These are phyloP conservation scores for Podospora didyma DNA, from an alignment of 495 filamentous ascomycete genomes.

Conservation along the genomic window DNA sequence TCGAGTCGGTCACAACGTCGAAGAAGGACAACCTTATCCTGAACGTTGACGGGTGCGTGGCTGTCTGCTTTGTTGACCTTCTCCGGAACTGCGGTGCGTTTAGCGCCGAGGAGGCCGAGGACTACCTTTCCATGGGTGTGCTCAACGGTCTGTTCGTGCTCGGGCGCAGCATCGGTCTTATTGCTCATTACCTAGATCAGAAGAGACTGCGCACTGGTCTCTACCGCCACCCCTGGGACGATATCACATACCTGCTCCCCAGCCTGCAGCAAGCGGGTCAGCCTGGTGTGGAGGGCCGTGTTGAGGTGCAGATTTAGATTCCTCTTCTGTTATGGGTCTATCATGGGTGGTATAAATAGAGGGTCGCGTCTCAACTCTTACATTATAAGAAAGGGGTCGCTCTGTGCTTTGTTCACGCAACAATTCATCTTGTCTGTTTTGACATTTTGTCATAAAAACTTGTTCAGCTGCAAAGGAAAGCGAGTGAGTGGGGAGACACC, in stretches of 20 bases:
- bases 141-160: slow-evolving; percentile 99
- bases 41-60: slow-evolving; percentile 96
- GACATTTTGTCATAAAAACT: too few relatives aligned
- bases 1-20: slow-evolving; percentile 95
- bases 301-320: slow-evolving; percentile 62
- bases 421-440: too few relatives aligned
- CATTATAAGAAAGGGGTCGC: too few relatives aligned
- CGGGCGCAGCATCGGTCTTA: slow-evolving; percentile 92
- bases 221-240: slow-evolving; percentile 98
- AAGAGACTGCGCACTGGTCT: slow-evolving; percentile 97
- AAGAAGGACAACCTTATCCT: slow-evolving; percentile 99
- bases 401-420: too few relatives aligned
- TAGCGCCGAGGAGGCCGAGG: slow-evolving; percentile 74
- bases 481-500: neutral
- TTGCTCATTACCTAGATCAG: slow-evolving; percentile 99
- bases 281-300: slow-evolving; percentile 79
- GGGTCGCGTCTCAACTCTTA: too few relatives aligned
- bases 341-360: too few relatives aligned
- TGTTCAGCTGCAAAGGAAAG: too few relatives aligned
- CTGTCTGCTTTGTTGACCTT: slow-evolving; percentile 97
- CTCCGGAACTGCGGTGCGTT: slow-evolving; percentile 98
- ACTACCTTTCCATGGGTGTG: slow-evolving; percentile 89
- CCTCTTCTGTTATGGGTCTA: too few relatives aligned
- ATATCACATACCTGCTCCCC: slow-evolving; percentile 94
- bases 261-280: slow-evolving; percentile 65